Evolutionary conservation across 306 rosid species (phyloP), one percentile per base, ranked within the genome.

Genomic region (Castanospermum australe): DNA sequence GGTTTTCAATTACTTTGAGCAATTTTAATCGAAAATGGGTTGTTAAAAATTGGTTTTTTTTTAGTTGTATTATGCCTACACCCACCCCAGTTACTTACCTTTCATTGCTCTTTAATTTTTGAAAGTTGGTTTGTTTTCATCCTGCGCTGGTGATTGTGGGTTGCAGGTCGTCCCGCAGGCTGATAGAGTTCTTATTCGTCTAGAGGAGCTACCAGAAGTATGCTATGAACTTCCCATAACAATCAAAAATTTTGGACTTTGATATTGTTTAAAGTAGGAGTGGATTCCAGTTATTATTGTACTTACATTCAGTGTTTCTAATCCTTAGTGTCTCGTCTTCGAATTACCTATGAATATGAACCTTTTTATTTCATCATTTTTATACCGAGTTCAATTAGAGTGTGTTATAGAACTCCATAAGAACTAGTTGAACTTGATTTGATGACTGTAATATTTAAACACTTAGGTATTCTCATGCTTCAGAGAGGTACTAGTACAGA

Each of bases 141-240:
- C 60, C 1, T 57, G 30, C 65, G 57, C 50, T 81, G 79, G 45
- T 77, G 30, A 38, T 61, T 81, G 28, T 78, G 77, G 18, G 25
- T 60, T 65, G 79, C 88, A 95, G 99, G 98, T 95, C 68, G 89
- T 88, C 59, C 99, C 99, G 0, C 98, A 92, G 86, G 97, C 92
- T 78, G 98, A 95, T 80, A 90, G 97, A 82, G 99, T 95, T 72
- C 97, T 95, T 71, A 75, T 95, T 83, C 98, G 97, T 80, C 85
- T 95, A 18, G 95, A 92, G 83, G 81, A 86, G 71, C 88, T 87
- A 45, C 68, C 92, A 10, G 87, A 89, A 79, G 99, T 95, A 81
- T 54, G 77, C 13, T 45, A 62, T 67, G 0, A 0, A 5, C 57
- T 62, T 39, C 14, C 41, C 67, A n/a, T 56, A 30, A 6, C 18